phyloP scores from a whole-genome alignment of 768 basidiomycete genomes.

The Asterophora lycoperdoides region DNA sequence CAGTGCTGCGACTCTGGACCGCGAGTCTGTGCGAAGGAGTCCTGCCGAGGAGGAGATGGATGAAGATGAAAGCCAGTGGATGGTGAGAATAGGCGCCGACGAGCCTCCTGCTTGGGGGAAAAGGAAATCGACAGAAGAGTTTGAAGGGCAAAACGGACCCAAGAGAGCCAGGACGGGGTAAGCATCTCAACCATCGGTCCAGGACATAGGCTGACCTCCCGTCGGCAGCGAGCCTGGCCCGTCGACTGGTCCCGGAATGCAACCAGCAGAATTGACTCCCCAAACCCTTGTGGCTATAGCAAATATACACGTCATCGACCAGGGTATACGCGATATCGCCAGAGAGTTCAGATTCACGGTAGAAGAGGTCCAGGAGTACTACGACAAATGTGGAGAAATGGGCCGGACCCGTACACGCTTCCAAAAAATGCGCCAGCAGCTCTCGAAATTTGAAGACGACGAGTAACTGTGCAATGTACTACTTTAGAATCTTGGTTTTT shows the following conservation, averaged over 20 bases:
- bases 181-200: conserved; percentile 14
- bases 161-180: conserved; percentile 47
- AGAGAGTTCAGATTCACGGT: conserved; percentile 64
- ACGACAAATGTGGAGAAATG: conserved; percentile 71
- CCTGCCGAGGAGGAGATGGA: conserved; percentile 68
- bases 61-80: conserved; percentile 64
- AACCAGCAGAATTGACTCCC: conserved; percentile 21
- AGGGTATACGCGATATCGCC: conserved; percentile 62
- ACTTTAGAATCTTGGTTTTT: neutral
- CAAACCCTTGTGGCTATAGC: conserved; percentile 34
- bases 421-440: conserved; percentile 59
- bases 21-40: conserved; percentile 33
- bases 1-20: conserved; percentile 24
- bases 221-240: conserved; percentile 14
- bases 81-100: conserved; percentile 55
- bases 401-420: conserved; percentile 61
- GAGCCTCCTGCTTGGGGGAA: conserved; percentile 71
- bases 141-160: conserved; percentile 24
- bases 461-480: conserved; percentile 6
- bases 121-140: conserved; percentile 42
- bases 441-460: conserved; percentile 34
- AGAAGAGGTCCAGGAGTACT: conserved; percentile 76
- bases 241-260: neutral
- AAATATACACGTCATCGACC: conserved; percentile 63
- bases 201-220: conserved; percentile 1